These are phyloP conservation scores for Fusarium sp. DNA, from an alignment of 2,329 filamentous ascomycete species.

Conservation along the genomic window DNA sequence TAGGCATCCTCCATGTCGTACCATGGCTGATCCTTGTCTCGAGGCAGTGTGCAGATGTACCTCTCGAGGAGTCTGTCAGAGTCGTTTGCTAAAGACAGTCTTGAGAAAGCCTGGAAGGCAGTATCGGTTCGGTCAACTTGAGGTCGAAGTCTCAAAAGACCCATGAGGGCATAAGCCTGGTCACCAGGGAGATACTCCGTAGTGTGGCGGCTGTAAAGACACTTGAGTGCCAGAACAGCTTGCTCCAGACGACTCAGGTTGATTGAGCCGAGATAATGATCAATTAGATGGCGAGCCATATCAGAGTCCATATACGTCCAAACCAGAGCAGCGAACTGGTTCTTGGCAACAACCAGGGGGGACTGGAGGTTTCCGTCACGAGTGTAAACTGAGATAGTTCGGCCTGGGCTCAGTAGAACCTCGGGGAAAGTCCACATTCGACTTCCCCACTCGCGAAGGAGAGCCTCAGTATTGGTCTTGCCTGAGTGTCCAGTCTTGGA, in stretches of 20 bases:
- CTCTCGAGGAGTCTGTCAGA: slow-evolving; percentile 49
- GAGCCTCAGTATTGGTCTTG: slow-evolving; percentile 34
- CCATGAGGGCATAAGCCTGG: slow-evolving; percentile 51
- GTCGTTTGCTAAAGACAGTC: slow-evolving; percentile 50
- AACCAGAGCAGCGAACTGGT: slow-evolving; percentile 46
- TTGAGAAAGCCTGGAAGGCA: slow-evolving; percentile 51
- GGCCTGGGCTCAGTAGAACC: slow-evolving; percentile 42
- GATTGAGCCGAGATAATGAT: slow-evolving; percentile 49
- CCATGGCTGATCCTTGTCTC: slow-evolving; percentile 41
- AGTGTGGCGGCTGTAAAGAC: slow-evolving; percentile 45
- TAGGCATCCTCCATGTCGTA: slow-evolving; percentile 48
- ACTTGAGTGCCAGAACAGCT: slow-evolving; percentile 45
- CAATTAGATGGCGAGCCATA: slow-evolving; percentile 47
- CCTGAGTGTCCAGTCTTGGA: slow-evolving; percentile 7
- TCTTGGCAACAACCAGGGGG: slow-evolving; percentile 43
- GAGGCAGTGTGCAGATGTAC: slow-evolving; percentile 46
- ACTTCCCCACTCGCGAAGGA: slow-evolving; percentile 44
- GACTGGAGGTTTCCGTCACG: slow-evolving; percentile 37
- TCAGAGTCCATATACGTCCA: slow-evolving; percentile 45
- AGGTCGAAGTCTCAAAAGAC: slow-evolving; percentile 48
- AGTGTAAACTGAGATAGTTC: slow-evolving; percentile 39
- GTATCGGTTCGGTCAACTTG: slow-evolving; percentile 48
- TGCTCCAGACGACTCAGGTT: slow-evolving; percentile 49
- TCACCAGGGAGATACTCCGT: slow-evolving; percentile 44
- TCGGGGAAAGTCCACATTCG: slow-evolving; percentile 46